Conservation (phyloP, 2,329 filamentous ascomycete genomes). For the Fusarium paranaense region DNA sequence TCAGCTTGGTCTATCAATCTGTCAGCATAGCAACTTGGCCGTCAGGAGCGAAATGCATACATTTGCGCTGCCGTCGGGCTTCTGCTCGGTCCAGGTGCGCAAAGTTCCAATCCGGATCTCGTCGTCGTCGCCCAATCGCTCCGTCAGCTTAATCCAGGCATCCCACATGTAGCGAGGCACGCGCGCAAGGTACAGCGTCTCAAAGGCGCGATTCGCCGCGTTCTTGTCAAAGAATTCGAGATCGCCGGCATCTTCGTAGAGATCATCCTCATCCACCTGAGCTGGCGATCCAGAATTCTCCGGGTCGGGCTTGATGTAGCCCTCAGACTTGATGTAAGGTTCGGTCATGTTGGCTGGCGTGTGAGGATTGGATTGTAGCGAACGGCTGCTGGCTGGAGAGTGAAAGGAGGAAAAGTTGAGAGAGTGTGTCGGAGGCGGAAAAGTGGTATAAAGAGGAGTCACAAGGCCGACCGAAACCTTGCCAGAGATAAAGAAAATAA, state of each 20-base stretch:
- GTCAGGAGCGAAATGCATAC: constrained; percentile 30
- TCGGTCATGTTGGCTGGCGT: constrained; percentile 48
- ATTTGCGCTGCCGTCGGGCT: constrained; percentile 64
- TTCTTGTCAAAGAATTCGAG: constrained; percentile 66
- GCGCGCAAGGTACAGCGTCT: constrained; percentile 76
- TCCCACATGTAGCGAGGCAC: constrained; percentile 86
- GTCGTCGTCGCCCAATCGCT: constrained; percentile 79
- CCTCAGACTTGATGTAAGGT: constrained; percentile 58
- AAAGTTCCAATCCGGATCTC: constrained; percentile 86
- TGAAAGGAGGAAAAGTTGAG: not conserved
- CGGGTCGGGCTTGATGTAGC: constrained; percentile 62
- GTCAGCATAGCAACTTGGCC: constrained; percentile 14
- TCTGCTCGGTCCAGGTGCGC: constrained; percentile 66
- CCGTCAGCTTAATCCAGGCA: constrained; percentile 69
- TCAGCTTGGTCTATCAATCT: constrained; percentile 51
- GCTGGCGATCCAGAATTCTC: constrained; percentile 57
- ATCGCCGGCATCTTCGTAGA: constrained; percentile 71
- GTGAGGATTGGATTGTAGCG: constrained; percentile 5
- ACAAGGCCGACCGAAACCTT: not conserved
- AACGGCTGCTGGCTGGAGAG: constrained; percentile 9
- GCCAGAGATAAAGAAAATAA: not conserved
- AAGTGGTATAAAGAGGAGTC: not conserved
- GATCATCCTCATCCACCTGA: constrained; percentile 71
- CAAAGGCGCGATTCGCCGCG: constrained; percentile 52
- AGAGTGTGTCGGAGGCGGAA: not conserved